Evolutionary conservation across 306 rosid species (phyloP), one percentile per base, ranked within the genome.

Genomic region (Rosa multiflora): DNA sequence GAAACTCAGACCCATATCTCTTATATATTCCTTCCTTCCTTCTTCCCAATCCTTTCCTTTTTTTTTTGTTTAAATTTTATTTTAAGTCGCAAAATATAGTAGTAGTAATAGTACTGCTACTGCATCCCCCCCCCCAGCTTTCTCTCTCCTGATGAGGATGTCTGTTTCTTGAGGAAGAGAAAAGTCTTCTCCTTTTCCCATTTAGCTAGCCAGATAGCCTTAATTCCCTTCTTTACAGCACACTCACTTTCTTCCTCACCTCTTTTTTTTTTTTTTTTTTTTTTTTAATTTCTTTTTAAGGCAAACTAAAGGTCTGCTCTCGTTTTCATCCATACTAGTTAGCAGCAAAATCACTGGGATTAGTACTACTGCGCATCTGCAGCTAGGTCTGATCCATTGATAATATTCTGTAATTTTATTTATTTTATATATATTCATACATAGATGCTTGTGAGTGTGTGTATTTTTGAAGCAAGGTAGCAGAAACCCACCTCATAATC

Each of bases 81-180:
- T 47, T 51, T 26, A 56, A 26, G 61, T 40, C 61, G 18, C 76
- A 78, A 13, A 39, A 73, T 66, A 66, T 35, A 39, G 64, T 64
- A 64, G 70, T 10, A 67, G 6, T 17, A 67, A 4, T 63, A 8
- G 29, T 17, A 18, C 23, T 15, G 37, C 47, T 56, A 56, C 21
- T 64, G 70, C 72, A 69, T 23, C 81, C 75, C 47, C 75, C 67
- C 53, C 53, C 4, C 37, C 37, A 59, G 37, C 39, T 59, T 29
- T 46, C 37, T 49, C 76, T 17, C 78, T 32, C 72, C 79, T 63
- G 71, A 64, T 62, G 72, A 82, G 85, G 80, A 83, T 88, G 91
- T 86, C 59, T 86, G 82, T 86, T 86, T 84, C 85, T 68, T 87
- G 94, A 87, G 85, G 79, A 80, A 80, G 76, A 86, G 81, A 68